phyloP scores from a whole-genome alignment of 345 rosid species.

The Arabidopsis suecica region DNA sequence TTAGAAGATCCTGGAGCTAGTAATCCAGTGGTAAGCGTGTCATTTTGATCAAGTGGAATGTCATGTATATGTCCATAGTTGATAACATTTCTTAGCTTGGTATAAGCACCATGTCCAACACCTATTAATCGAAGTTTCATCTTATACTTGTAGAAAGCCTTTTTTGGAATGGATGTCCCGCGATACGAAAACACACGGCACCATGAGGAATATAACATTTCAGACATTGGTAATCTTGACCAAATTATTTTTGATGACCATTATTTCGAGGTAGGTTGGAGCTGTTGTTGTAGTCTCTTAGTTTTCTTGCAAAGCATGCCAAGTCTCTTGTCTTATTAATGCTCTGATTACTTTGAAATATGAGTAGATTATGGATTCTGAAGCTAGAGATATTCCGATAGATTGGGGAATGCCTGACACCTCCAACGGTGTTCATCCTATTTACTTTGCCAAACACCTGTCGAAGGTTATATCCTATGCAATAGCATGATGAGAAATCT shows the following conservation, averaged over 20 bases:
- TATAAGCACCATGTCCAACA: conserved; percentile 1
- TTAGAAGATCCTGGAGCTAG: conserved; percentile 85
- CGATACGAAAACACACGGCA: conserved; percentile 57
- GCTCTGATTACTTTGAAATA: conserved; percentile 20
- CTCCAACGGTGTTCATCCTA: conserved; percentile 72
- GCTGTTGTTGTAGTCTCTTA: conserved; percentile 14
- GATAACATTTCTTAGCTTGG: background rate
- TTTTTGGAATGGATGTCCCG: conserved; percentile 82
- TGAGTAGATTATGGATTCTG: conserved; percentile 71
- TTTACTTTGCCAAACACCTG: conserved; percentile 87
- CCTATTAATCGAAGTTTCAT: conserved; percentile 13
- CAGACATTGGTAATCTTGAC: conserved; percentile 51
- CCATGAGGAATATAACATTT: conserved; percentile 57
- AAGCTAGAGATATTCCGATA: conserved; percentile 61
- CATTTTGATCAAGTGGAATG: conserved; percentile 41
- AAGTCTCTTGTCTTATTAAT: conserved; percentile 29
- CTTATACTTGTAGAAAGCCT: conserved; percentile 64
- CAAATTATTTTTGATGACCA: conserved; percentile 67
- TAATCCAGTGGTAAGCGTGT: conserved; percentile 85
- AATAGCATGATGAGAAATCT: conserved; percentile 12
- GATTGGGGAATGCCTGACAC: conserved; percentile 96
- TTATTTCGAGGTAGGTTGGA: conserved; percentile 69
- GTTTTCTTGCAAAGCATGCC: conserved; percentile 26
- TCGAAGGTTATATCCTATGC: conserved; percentile 64
- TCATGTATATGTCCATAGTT: conserved; percentile 11